phyloP scores from a whole-genome alignment of 2,329 filamentous ascomycete genomes.

The Sclerotinia trifoliorum region DNA sequence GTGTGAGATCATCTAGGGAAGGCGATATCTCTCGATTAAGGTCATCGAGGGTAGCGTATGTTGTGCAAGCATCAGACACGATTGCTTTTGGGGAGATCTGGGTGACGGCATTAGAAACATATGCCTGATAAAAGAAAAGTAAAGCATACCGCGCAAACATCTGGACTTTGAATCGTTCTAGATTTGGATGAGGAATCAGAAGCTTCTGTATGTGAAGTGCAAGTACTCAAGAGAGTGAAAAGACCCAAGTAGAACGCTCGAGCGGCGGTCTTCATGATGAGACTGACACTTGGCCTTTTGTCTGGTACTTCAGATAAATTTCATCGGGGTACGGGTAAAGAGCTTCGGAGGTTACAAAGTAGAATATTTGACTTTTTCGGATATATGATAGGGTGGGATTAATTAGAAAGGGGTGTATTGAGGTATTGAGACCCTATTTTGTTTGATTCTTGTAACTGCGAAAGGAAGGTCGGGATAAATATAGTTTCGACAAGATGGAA shows the following conservation, averaged over 20 bases:
- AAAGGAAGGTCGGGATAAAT: conserved; percentile 16
- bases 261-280: conserved; percentile 52
- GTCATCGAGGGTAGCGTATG: conserved; percentile 83
- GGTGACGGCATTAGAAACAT: conserved; percentile 38
- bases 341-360: background rate
- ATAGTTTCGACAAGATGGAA: conserved; percentile 2
- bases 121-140: conserved; percentile 35
- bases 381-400: conserved; percentile 1
- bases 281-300: conserved; percentile 28
- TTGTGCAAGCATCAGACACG: conserved; percentile 91
- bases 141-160: conserved; percentile 43
- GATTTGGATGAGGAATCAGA: conserved; percentile 30
- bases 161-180: conserved; percentile 42
- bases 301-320: conserved; percentile 9
- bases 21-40: conserved; percentile 78
- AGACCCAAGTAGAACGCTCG: conserved; percentile 61
- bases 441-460: background rate
- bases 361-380: background rate
- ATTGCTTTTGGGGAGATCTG: conserved; percentile 87
- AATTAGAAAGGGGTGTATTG: background rate
- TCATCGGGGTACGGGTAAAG: background rate
- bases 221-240: conserved; percentile 55
- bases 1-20: conserved; percentile 75
- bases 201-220: conserved; percentile 46
- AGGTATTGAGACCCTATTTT: conserved; percentile 16